phyloP scores from a whole-genome alignment of 177 flowering plant genomes.

The Vitis hybrid region DNA sequence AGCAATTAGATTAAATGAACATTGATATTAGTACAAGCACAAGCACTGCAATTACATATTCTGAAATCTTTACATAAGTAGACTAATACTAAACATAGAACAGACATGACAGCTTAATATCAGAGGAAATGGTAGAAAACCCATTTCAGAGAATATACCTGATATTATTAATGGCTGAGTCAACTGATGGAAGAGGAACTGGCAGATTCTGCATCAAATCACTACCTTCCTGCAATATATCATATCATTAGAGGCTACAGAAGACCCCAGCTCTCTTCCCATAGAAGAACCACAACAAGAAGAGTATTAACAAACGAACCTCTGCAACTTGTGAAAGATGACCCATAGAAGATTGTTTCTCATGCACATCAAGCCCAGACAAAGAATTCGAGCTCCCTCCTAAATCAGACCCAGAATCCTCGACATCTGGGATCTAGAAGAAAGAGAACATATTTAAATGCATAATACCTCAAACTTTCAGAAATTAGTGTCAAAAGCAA shows the following conservation, averaged over 20 bases:
- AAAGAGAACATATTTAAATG: background rate
- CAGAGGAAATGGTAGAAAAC: background rate
- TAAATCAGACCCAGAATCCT: conserved; percentile 49
- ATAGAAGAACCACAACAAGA: conserved; percentile 5
- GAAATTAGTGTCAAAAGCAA: background rate
- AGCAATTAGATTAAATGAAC: too few relatives aligned
- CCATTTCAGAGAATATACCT: conserved; percentile 34
- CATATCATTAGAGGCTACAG: conserved; percentile 7
- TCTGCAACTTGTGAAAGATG: conserved; percentile 34
- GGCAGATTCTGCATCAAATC: conserved; percentile 24
- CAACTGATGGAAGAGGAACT: conserved; percentile 27
- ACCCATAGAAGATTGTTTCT: conserved; percentile 23
- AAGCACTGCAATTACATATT: too few relatives aligned
- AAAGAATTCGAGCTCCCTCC: conserved; percentile 38
- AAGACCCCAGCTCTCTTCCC: background rate
- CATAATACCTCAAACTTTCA: background rate
- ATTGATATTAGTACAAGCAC: too few relatives aligned
- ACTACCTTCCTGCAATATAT: conserved; percentile 52
- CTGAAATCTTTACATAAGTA: background rate
- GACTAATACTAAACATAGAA: background rate
- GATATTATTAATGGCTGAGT: conserved; percentile 20
- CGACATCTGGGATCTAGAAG: conserved; percentile 71
- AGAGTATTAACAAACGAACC: conserved; percentile 23
- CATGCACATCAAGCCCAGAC: conserved; percentile 32
- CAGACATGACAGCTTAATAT: background rate